Conservation (phyloP, 805 yeast genomes). For the Wickerhamiella brachini region DNA sequence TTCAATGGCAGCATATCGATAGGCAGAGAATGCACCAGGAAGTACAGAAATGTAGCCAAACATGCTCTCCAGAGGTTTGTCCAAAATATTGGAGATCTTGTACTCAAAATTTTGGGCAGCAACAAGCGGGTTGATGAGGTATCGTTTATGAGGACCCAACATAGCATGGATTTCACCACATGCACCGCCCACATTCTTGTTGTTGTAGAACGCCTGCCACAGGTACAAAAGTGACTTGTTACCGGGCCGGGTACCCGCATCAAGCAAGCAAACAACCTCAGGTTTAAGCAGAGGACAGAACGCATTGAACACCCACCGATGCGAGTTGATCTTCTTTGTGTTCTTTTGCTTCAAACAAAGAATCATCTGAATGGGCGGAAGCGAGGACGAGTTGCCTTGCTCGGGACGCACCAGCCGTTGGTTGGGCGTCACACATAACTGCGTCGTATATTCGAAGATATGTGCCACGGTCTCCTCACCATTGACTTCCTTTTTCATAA, state of each 20-base stretch:
- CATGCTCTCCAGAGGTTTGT: conserved; percentile 50
- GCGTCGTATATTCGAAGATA: conserved; percentile 52
- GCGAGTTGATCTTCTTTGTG: conserved; percentile 52
- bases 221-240: conserved; percentile 41
- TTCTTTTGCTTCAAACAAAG: conserved; percentile 49
- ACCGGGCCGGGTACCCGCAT: conserved; percentile 54
- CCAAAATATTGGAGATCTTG: conserved; percentile 52
- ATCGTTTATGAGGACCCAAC: conserved; percentile 30
- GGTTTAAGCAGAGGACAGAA: conserved; percentile 45
- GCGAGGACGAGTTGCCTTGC: conserved; percentile 31
- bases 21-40: conserved; percentile 60
- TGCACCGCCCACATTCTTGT: conserved; percentile 51
- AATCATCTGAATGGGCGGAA: conserved; percentile 50
- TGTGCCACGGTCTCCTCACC: conserved; percentile 51
- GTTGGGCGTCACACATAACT: conserved; percentile 28
- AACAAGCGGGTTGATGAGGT: conserved; percentile 43
- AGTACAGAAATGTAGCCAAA: conserved; percentile 53
- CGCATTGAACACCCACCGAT: conserved; percentile 58
- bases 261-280: conserved; percentile 41
- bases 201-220: conserved; percentile 50
- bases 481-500: conserved; percentile 45
- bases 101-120: conserved; percentile 57
- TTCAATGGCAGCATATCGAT: conserved; percentile 43
- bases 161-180: conserved; percentile 60
- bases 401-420: conserved; percentile 41